Evolutionary conservation across 1,284 basidiomycete genomes (phyloP).

Genomic region (Boletus mariae): DNA sequence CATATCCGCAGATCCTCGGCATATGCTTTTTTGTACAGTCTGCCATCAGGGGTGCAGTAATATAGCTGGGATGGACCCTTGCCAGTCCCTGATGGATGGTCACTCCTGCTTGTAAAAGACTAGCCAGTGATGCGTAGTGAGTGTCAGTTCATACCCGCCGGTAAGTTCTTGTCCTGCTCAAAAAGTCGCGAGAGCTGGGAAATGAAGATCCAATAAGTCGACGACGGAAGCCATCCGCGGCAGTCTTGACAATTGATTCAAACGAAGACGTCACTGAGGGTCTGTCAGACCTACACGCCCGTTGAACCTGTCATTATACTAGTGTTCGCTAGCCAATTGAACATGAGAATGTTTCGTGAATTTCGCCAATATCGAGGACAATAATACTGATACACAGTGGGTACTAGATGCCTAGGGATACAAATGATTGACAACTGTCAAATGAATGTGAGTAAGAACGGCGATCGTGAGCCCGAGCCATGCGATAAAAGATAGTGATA

Average conservation of each 20-base stretch:
- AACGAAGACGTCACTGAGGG: no score
- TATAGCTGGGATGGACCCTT: neutral
- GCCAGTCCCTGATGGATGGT: no score
- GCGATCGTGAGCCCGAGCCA: neutral
- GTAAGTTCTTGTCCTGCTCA: no score
- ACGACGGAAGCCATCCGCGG: no score
- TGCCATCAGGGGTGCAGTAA: neutral
- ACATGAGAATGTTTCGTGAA: neutral
- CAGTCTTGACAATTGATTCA: no score
- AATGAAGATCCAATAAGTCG: no score
- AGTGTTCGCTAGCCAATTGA: neutral
- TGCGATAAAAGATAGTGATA: neutral
- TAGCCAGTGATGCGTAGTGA: no score
- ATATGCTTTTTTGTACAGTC: neutral
- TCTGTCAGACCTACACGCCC: no score
- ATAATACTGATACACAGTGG: neutral
- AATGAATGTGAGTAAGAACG: constrained; percentile 5
- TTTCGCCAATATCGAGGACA: neutral
- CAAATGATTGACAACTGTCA: neutral
- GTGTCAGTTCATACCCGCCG: no score
- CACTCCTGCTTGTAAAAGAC: neutral
- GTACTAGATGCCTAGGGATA: constrained; percentile 3
- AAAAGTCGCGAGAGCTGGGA: no score
- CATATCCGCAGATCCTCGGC: neutral
- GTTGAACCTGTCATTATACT: neutral